Conservation (phyloP, 2,329 filamentous ascomycete species). For the Chaetomiaceae sp. region DNA sequence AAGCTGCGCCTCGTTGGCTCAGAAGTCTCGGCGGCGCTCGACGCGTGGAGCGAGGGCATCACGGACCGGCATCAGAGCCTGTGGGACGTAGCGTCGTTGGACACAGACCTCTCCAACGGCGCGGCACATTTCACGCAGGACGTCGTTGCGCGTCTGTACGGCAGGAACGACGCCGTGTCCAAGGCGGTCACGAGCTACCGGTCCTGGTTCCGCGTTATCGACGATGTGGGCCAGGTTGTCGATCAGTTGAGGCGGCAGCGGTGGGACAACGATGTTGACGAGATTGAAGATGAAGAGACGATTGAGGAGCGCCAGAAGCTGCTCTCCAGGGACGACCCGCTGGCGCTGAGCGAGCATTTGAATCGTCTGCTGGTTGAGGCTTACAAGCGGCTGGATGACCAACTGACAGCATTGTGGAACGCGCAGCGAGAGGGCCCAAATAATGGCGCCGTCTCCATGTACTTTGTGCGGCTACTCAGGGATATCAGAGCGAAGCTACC, state of each 20-base stretch:
- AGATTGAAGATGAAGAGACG: constrained; percentile 69
- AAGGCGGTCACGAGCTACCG: constrained; percentile 60
- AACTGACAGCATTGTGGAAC: constrained; percentile 49
- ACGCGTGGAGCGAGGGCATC: constrained; percentile 53
- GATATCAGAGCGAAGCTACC: constrained; percentile 68
- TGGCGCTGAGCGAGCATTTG: constrained; percentile 34
- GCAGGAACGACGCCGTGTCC: constrained; percentile 64
- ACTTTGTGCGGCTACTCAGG: constrained; percentile 68
- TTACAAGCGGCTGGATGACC: constrained; percentile 48
- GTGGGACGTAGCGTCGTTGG: constrained; percentile 64
- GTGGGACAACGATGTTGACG: constrained; percentile 72
- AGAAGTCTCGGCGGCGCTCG: constrained; percentile 58
- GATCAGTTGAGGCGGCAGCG: constrained; percentile 61
- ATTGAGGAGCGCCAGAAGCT: constrained; percentile 62
- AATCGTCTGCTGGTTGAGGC: constrained; percentile 33
- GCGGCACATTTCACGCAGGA: constrained; percentile 65
- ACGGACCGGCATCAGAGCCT: constrained; percentile 52
- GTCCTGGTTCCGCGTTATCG: constrained; percentile 70
- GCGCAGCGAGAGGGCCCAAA: constrained; percentile 42
- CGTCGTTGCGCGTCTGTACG: constrained; percentile 66
- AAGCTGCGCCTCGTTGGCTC: constrained; percentile 62
- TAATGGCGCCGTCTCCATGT: constrained; percentile 54
- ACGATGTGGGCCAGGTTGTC: constrained; percentile 59
- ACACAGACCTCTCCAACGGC: constrained; percentile 61
- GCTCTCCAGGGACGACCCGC: constrained; percentile 60